Percentiles rank a stretch among this genome's conserved stretches.
phyloP scores from a whole-genome alignment of 2,329 filamentous ascomycete genomes.

The Cryphonectria naterciae region DNA sequence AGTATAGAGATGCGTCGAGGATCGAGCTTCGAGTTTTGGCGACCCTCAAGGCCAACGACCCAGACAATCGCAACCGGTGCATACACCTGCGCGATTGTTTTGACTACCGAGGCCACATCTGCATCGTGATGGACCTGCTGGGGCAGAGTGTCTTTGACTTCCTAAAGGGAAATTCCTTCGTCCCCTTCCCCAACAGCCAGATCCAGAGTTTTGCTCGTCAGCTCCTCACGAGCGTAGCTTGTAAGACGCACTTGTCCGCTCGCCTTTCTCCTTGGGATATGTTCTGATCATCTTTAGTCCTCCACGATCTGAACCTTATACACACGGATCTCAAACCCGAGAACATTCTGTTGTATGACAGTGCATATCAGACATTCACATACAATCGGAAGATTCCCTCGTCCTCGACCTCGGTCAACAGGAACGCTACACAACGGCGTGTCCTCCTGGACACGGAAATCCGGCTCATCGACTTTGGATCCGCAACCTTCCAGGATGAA shows the following conservation, averaged over 20 bases:
- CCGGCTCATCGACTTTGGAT: slow-evolving; percentile 72
- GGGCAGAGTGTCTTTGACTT: slow-evolving; percentile 99
- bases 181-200: slow-evolving; percentile 97
- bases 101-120: slow-evolving; percentile 96
- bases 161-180: slow-evolving; percentile 91
- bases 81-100: slow-evolving; percentile 97
- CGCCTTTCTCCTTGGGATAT: neutral
- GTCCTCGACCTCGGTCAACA: slow-evolving; percentile 62
- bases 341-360: slow-evolving; percentile 70
- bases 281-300: slow-evolving; percentile 59
- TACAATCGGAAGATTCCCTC: slow-evolving; percentile 73
- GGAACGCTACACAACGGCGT: slow-evolving; percentile 65
- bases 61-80: slow-evolving; percentile 90
- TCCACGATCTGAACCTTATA: slow-evolving; percentile 96
- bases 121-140: slow-evolving; percentile 76
- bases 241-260: slow-evolving; percentile 58
- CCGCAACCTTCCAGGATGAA: slow-evolving; percentile 73
- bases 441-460: slow-evolving; percentile 73
- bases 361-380: slow-evolving; percentile 70
- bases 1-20: slow-evolving; percentile 93
- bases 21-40: slow-evolving; percentile 94
- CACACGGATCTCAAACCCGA: slow-evolving; percentile 81
- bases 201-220: slow-evolving; percentile 97
- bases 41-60: slow-evolving; percentile 89
- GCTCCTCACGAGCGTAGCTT: slow-evolving; percentile 96